A percentile compares a stretch with the other conserved stretches of the same genome.
These are phyloP conservation scores for Talaromyces pinophilus DNA, from an alignment of 2,329 filamentous ascomycete species.

Conservation along the genomic window DNA sequence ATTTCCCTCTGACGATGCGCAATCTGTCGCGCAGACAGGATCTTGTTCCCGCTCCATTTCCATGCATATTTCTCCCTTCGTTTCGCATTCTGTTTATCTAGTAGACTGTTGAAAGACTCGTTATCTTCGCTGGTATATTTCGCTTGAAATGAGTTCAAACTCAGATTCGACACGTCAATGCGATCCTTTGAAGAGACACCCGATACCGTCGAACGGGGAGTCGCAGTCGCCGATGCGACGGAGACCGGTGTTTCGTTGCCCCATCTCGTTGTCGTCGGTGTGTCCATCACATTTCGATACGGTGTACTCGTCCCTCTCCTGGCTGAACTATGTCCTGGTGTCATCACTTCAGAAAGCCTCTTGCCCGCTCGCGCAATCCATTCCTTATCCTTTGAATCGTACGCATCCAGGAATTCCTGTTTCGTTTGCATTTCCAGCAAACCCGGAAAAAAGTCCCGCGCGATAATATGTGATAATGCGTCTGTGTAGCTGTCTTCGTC, in stretches of 20 bases:
- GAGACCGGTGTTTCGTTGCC: conserved; percentile 13
- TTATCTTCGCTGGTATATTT: conserved; percentile 98
- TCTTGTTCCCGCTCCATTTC: conserved; percentile 85
- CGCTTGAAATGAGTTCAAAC: conserved; percentile 79
- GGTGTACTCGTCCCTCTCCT: conserved; percentile 36
- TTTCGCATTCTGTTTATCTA: conserved; percentile 88
- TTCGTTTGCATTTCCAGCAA: conserved; percentile 82
- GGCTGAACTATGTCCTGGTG: conserved; percentile 54
- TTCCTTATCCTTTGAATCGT: conserved; percentile 78
- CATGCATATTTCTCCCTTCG: conserved; percentile 81
- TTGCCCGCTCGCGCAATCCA: conserved; percentile 85
- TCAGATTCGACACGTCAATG: conserved; percentile 72
- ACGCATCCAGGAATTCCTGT: conserved; percentile 86
- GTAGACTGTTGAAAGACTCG: conserved; percentile 88
- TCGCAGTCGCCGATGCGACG: conserved; percentile 37
- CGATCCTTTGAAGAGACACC: conserved; percentile 8
- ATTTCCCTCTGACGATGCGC: conserved; percentile 57
- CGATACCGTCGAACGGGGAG: conserved; percentile 20
- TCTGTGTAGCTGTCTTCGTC: conserved; percentile 94
- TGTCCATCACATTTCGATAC: conserved; percentile 62
- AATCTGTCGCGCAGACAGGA: conserved; percentile 64
- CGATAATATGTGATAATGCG: conserved; percentile 89
- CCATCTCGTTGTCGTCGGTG: conserved; percentile 54
- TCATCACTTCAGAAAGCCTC: conserved; percentile 76
- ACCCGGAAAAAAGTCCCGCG: conserved; percentile 94